Percentiles rank a stretch among this genome's conserved stretches.
These are phyloP conservation scores for Silene noctiflora DNA, from an alignment of 179 eudicot species.

Conservation along the genomic window DNA sequence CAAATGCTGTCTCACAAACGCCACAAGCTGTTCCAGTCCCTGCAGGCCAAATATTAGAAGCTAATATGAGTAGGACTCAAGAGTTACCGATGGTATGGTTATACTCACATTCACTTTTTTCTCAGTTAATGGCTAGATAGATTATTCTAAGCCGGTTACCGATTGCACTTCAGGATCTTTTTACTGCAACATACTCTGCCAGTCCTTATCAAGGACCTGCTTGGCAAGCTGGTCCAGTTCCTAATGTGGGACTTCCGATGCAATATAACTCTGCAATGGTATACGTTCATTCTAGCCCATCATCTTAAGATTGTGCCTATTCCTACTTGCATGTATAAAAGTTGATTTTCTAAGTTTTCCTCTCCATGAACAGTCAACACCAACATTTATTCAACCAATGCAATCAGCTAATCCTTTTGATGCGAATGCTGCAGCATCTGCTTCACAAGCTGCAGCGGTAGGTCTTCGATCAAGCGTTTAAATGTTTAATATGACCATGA, in stretches of 20 bases:
- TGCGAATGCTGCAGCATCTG: conserved; percentile 45
- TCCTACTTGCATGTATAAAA: neutral
- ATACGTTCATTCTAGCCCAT: conserved; percentile 18
- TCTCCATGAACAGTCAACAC: conserved; percentile 44
- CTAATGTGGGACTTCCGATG: conserved; percentile 57
- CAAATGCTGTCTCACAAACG: conserved; percentile 33
- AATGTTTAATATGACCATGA: neutral
- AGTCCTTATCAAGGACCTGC: conserved; percentile 44
- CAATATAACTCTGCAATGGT: conserved; percentile 64
- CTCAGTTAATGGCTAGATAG: conserved; percentile 1
- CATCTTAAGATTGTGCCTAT: neutral
- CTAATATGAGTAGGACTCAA: conserved; percentile 42
- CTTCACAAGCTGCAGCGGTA: conserved; percentile 60
- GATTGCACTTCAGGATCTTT: conserved; percentile 54
- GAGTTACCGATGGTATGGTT: conserved; percentile 70
- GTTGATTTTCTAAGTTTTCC: conserved; percentile 5
- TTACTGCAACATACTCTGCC: conserved; percentile 55
- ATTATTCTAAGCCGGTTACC: conserved; percentile 15
- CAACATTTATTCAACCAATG: conserved; percentile 39
- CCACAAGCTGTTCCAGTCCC: conserved; percentile 32
- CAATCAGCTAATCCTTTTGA: conserved; percentile 76
- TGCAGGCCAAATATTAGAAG: conserved; percentile 35
- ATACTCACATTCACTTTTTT: conserved; percentile 15
- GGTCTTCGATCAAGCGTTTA: conserved; percentile 14
- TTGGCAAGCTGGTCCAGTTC: conserved; percentile 62